Base-by-base conservation (phyloP, 2,329 filamentous ascomycete genomes). In the Monilinia laxa region DNA sequence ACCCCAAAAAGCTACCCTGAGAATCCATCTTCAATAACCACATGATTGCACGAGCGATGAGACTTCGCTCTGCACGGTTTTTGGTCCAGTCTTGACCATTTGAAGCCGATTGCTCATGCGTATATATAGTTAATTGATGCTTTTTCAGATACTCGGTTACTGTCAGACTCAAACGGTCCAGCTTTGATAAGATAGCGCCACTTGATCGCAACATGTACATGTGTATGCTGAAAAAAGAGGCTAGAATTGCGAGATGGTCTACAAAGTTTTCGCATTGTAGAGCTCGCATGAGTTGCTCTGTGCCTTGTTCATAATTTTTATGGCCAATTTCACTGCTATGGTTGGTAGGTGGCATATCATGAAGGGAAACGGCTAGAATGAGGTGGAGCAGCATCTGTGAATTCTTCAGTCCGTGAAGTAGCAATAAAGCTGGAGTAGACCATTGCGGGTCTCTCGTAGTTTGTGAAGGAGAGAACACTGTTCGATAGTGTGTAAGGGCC, bases 321-420 rank as follows among this genome's bases (percentile, higher is more conserved):
- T 66, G 66, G 1, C 59, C 64, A 51, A 11, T 55, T 45, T 58
- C 40, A 28, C 40, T 31, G 20, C 45, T 20, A 2, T n/a, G 60
- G 38, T 10, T 38, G 5, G 7, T 16, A 18, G n/a, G 28, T 20
- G 52, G 40, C 12, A 62, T 42, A 40, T 65, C 59, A 25, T 64
- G 40, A 25, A 68, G 65, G 6, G 67, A 67, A 18, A 68, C 65
- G 5, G 49, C 53, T 23, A 64, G 38, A 35, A 60, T 66, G 18
- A 63, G 40, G 25, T 68, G 40, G 25, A 62, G 54, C 18, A 65
- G 56, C 54, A 65, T 59, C 20, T 31, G 10, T n/a, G 66, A 62
- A 40, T 57, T 16, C 49, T 68, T 49, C 6, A 62, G 67, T 83
- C 77, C 83, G 80, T 0, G 83, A 79, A 1, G 71, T 83, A n/a